phyloP scores from a whole-genome alignment of 345 rosid species.

The Camelina sativa region DNA sequence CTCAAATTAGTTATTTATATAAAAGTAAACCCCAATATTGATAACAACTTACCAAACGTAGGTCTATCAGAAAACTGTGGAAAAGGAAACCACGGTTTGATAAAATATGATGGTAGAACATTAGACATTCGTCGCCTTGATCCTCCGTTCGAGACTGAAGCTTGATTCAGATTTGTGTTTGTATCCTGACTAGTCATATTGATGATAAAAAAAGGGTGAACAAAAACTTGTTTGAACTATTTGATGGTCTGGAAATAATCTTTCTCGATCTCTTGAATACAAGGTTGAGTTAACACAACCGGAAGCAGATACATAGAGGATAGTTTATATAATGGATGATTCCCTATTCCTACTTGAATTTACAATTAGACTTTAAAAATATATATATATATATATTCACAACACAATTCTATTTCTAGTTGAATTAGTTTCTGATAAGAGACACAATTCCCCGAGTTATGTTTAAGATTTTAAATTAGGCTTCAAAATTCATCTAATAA shows the following conservation, averaged over 20 bases:
- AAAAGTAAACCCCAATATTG: not conserved
- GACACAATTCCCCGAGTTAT: too few species aligned
- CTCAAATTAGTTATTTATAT: not conserved
- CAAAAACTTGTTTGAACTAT: too few species aligned
- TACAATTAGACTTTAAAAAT: not conserved
- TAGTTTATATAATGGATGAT: too few species aligned
- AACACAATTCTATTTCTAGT: not conserved
- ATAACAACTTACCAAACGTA: conserved; percentile 1
- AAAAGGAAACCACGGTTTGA: not conserved
- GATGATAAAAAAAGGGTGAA: too few species aligned
- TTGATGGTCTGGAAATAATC: not conserved
- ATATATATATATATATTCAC: too few species aligned
- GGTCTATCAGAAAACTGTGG: not conserved
- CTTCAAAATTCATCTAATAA: too few species aligned
- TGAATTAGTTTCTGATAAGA: not conserved
- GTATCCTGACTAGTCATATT: not conserved
- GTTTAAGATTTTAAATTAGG: too few species aligned
- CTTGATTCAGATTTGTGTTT: not conserved
- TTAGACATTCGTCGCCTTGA: not conserved
- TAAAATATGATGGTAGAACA: not conserved
- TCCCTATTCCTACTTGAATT: not conserved
- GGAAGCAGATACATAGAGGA: too few species aligned
- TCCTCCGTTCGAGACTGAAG: not conserved
- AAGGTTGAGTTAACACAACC: not conserved
- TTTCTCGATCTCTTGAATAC: not conserved